Base-by-base conservation (phyloP, 257 asterid genomes). In the Salvia miltiorrhiza region DNA sequence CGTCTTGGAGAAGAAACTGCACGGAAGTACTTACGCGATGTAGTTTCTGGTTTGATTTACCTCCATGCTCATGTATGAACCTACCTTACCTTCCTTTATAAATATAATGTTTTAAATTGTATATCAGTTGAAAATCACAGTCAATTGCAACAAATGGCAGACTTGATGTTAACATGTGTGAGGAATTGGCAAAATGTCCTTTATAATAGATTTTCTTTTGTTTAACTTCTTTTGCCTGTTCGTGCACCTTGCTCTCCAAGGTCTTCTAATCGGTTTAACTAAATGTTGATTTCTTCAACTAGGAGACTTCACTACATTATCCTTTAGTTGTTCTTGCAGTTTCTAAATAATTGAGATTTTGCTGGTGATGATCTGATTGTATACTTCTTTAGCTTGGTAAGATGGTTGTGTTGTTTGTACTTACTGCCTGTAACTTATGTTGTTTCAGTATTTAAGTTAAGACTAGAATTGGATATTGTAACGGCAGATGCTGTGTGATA, bases 41-140 rank as follows among this genome's bases (percentile, higher is more conserved):
- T 89, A 17, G 89, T 94, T 7, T 85, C 90, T 70, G 98, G 99
- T 56, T 77, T 94, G 82, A 91, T 85, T 86, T 94, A 94, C 81
- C 99, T 94, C 28, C 99, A 94, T 89, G 85, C 95, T 56, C 99
- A 94, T 80, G 99, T 94, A 91, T 72, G 96, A 50, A 21, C 37
- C 63, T 3, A 35, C 50, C 71, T 67, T 3, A 28, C 50, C 71
- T 67, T 30, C 41, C 52, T 56, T 56, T 43, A 43, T 14, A 9
- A 23, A 41, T 39, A 5, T 19, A 12, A 6, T 12, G 20, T n/a
- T 21, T 2, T 10, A 4, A 60, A 28, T 55, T 8, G 0, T 35
- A 20, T 62, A 56, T 41, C 23, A 40, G 54, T 61, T 50, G 26
- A 48, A 26, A 30, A 28, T 56, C 7, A 0, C 12, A 4, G 57